Evolutionary conservation across 2,329 filamentous ascomycete genomes (phyloP).

Genomic region (Pezicula rhizophila): DNA sequence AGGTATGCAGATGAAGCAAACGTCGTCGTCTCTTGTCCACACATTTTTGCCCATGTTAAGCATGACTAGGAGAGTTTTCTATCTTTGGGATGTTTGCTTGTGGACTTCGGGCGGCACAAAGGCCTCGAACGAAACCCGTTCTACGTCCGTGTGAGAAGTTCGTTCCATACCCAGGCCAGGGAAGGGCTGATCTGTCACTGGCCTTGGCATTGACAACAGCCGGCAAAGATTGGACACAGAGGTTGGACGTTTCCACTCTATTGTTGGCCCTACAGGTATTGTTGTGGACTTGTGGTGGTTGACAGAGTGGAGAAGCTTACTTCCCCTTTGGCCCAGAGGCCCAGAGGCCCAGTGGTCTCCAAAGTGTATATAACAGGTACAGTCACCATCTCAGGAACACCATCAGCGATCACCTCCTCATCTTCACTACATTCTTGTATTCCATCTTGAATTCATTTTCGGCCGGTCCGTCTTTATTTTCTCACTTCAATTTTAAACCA

Average conservation of each 20-base stretch:
- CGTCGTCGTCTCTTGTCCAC: neutral
- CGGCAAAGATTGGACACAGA: neutral
- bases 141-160: neutral
- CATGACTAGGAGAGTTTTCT: neutral
- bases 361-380: neutral
- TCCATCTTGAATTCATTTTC: conserved; percentile 7
- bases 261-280: neutral
- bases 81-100: neutral
- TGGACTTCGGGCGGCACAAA: neutral
- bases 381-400: neutral
- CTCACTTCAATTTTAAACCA: conserved; percentile 1
- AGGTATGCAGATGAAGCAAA: neutral
- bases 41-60: neutral
- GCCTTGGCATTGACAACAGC: too few species aligned
- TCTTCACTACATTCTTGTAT: conserved; percentile 12
- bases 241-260: neutral
- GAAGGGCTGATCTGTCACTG: neutral
- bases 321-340: too few species aligned
- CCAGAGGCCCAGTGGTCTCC: neutral
- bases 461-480: conserved; percentile 17
- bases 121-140: neutral
- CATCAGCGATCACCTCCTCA: conserved; percentile 15
- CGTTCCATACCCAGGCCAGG: neutral
- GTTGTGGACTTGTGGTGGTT: neutral
- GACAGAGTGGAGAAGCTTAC: neutral